phyloP scores from a whole-genome alignment of 176 grass and related monocot genomes.

The Hordeum vulgare region MorexV3_pseudomolecules_assembly NC_058524.1:34341460-34341959 shows the following conservation, averaged over 20 bases:
- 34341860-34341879: slow-evolving; percentile 42
- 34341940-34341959: slow-evolving; percentile 23
- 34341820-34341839: not conserved
- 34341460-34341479: not conserved
- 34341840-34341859: slow-evolving; percentile 41
- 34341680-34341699: not conserved
- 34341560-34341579: not conserved
- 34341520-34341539: not conserved
- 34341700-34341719: not conserved
- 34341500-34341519: not conserved
- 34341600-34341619: not conserved
- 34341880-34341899: slow-evolving; percentile 43
- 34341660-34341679: not conserved
- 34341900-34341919: slow-evolving; percentile 28
- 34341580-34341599: not conserved
- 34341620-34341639: not conserved
- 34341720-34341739: not conserved
- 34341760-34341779: not conserved
- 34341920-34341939: slow-evolving; percentile 33
- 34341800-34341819: not conserved
- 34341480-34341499: not conserved
- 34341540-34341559: not conserved
- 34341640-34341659: not conserved
- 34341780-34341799: too few relatives aligned
- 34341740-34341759: not conserved